Evolutionary conservation across 2,329 filamentous ascomycete genomes (phyloP), one percentile per base, ranked within the genome.

Genomic region (Tympanopsis confertula): DNA sequence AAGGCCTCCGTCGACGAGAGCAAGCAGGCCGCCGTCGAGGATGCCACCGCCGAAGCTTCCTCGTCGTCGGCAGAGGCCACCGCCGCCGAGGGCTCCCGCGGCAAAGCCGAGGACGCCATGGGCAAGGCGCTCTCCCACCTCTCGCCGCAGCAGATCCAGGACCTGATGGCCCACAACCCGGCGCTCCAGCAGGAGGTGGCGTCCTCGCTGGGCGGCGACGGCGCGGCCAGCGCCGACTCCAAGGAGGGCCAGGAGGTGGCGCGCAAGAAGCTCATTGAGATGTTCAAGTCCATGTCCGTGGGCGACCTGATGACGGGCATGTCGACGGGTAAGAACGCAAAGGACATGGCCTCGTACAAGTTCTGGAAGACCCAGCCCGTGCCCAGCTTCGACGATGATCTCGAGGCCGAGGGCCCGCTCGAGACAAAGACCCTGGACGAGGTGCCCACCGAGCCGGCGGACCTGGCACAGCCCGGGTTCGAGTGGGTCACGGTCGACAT

Each of bases 331-430:
- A 93, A 91, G 69, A 94, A 94, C 52, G 80, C 78, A 49, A 95
- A 94, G 66, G 88, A 95, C 54, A 94, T 95, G 86, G 87, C 82
- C 5, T 85, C 81, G 41, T 95, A 96, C 71, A 95, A 94, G 62
- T 98, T 98, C 65, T 98, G 91, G 91, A 80, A 86, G 58, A 98
- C 91, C 35, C 91, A 98, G 59, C 91, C 91, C 1, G 91, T 98
- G 41, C 84, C 86, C 37, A 81, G 80, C 52, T 94, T 96, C 53
- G 80, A 72, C 50, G 66, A 79, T 56, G 59, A 67, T 41, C 49
- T 52, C 13, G 62, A 67, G 35, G 68, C 78, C 44, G 88, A 96
- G 50, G 91, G 91, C 0, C 86, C 88, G 0, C 83, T 98, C 55
- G 83, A 81, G 61, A 64, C 79, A 14, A 83, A 89, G 51, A 81